A percentile compares a stretch with the other conserved stretches of the same genome.
Conservation (phyloP, 345 rosid genomes). For the Pugionium cornutum region DNA sequence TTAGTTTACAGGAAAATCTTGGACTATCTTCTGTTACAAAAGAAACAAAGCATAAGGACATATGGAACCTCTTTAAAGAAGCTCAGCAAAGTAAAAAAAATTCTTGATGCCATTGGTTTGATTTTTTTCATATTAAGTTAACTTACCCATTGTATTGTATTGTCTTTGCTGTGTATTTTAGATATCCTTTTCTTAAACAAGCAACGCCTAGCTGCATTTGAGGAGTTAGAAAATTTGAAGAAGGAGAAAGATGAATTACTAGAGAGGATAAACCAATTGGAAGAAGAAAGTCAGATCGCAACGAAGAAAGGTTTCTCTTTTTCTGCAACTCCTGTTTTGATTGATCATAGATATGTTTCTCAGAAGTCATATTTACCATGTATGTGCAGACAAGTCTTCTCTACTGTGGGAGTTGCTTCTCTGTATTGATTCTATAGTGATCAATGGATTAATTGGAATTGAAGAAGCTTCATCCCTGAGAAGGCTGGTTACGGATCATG, state of each 20-base stretch:
- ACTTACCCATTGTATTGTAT: constrained; percentile 14
- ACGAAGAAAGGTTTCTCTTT: constrained; percentile 44
- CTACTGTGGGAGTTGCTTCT: constrained; percentile 66
- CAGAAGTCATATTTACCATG: constrained; percentile 6
- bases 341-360: constrained; percentile 6
- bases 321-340: neutral
- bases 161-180: constrained; percentile 23
- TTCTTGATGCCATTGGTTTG: neutral
- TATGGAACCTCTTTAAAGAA: constrained; percentile 70
- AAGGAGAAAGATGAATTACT: constrained; percentile 55
- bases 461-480: constrained; percentile 70
- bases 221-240: constrained; percentile 56
- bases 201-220: constrained; percentile 61
- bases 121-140: neutral
- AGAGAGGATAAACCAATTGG: constrained; percentile 52
- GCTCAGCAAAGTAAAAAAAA: constrained; percentile 69
- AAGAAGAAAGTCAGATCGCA: constrained; percentile 41
- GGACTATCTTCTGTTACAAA: constrained; percentile 40
- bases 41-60: constrained; percentile 46
- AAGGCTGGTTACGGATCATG: constrained; percentile 49
- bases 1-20: constrained; percentile 41
- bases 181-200: constrained; percentile 71
- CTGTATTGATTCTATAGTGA: constrained; percentile 76
- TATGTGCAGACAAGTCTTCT: constrained; percentile 55
- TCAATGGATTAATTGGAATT: constrained; percentile 50